phyloP scores from a whole-genome alignment of 2,329 filamentous ascomycete species.

The Lachnellula subtilissima region DNA sequence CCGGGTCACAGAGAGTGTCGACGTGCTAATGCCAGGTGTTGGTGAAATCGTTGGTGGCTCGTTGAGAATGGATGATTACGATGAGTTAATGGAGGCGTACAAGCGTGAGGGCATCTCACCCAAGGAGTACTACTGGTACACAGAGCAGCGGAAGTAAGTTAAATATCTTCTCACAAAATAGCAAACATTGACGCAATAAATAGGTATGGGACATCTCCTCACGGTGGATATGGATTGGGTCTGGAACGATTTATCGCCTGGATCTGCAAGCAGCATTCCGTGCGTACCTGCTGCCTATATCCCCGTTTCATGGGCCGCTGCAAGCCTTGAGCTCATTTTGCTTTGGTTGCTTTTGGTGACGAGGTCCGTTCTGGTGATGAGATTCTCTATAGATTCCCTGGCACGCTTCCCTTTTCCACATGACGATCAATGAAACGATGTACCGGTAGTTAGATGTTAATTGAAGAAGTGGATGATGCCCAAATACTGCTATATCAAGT shows the following conservation, averaged over 20 bases:
- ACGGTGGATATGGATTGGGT: constrained; percentile 78
- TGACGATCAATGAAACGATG: no score
- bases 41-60: constrained; percentile 95
- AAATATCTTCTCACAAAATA: neutral
- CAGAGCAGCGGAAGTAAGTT: constrained; percentile 81
- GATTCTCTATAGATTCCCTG: neutral
- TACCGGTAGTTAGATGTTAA: neutral
- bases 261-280: constrained; percentile 60
- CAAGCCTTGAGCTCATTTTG: constrained; percentile 53
- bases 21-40: constrained; percentile 82
- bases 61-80: constrained; percentile 92
- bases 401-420: neutral
- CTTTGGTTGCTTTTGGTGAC: constrained; percentile 2
- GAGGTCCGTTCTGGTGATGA: neutral
- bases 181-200: neutral
- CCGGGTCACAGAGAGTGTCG: constrained; percentile 88
- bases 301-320: constrained; percentile 77
- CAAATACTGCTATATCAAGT: no score
- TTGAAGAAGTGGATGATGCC: no score
- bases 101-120: constrained; percentile 81
- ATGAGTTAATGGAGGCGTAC: constrained; percentile 85
- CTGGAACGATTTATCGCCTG: constrained; percentile 71
- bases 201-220: constrained; percentile 85
- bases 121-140: constrained; percentile 95
- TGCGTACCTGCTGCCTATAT: constrained; percentile 67